Conservation (phyloP, 192 early-diverging fungal species). For the Rhizophagus clarus region DNA sequence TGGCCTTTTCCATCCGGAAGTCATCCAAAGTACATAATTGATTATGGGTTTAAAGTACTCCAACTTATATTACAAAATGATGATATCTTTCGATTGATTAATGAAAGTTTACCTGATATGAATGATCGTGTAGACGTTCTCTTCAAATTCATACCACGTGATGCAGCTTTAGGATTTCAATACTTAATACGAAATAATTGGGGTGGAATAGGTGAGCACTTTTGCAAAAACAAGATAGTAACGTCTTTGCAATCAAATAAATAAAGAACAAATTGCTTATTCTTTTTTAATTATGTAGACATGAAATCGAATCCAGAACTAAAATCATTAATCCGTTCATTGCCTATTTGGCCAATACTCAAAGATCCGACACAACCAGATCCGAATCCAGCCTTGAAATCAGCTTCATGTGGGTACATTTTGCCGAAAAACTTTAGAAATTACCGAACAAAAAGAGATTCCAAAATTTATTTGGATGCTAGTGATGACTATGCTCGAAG, state of each 20-base stretch:
- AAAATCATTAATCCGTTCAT: neutral
- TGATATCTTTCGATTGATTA: neutral
- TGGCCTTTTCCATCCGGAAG: neutral
- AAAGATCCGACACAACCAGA: neutral
- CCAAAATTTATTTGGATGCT: neutral
- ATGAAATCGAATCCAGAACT: neutral
- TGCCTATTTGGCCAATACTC: neutral
- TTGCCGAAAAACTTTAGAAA: neutral
- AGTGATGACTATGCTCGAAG: no score
- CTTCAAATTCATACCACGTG: neutral
- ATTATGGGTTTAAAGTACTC: constrained; percentile 4
- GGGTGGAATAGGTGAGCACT: neutral
- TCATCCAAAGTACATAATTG: neutral
- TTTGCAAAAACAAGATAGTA: no score
- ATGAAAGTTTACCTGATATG: no score
- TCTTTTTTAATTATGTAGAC: neutral
- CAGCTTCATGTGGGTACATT: neutral
- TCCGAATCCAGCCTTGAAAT: neutral
- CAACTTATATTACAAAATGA: constrained; percentile 7
- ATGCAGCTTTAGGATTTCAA: neutral
- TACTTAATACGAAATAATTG: neutral
- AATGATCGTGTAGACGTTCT: neutral
- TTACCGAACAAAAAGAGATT: neutral
- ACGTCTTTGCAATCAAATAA: neutral
- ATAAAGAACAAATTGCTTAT: neutral